phyloP scores from a whole-genome alignment of 306 rosid species.

The Rosa chinensis region DNA sequence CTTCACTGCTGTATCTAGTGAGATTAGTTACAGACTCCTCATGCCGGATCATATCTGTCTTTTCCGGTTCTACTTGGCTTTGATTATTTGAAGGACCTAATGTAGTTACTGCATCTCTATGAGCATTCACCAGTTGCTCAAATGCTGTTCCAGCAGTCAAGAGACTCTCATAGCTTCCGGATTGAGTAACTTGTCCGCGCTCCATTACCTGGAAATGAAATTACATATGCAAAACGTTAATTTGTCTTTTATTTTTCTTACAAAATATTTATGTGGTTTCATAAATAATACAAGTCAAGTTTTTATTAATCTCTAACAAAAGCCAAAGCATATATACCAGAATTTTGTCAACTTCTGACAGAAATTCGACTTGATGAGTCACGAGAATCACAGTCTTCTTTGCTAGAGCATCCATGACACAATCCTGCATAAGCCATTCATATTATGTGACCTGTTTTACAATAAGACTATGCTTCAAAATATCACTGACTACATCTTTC shows the following conservation, averaged over 20 bases:
- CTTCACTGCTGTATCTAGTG: constrained; percentile 33
- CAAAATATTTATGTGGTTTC: constrained; percentile 6
- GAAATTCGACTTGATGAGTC: constrained; percentile 88
- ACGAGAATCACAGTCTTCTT: constrained; percentile 69
- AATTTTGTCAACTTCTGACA: constrained; percentile 60
- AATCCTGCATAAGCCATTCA: constrained; percentile 48
- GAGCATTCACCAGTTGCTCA: constrained; percentile 77
- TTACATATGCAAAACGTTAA: background rate
- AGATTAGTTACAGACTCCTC: constrained; percentile 31
- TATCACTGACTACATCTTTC: background rate
- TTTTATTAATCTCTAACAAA: background rate
- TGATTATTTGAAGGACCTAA: constrained; percentile 30
- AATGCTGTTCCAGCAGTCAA: constrained; percentile 65
- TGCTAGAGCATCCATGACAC: constrained; percentile 60
- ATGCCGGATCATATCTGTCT: constrained; percentile 9
- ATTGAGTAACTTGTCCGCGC: constrained; percentile 56
- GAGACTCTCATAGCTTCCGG: constrained; percentile 67
- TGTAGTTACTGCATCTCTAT: constrained; percentile 48
- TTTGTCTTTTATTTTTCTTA: background rate
- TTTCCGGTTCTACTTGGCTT: constrained; percentile 28
- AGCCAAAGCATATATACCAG: constrained; percentile 39
- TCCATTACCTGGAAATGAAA: constrained; percentile 60
- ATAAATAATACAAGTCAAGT: background rate
- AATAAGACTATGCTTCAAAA: background rate
- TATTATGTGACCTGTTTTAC: constrained; percentile 13